Base-by-base conservation (phyloP, 2,329 filamentous ascomycete species). In the Penicillium sclerotiorum region DNA sequence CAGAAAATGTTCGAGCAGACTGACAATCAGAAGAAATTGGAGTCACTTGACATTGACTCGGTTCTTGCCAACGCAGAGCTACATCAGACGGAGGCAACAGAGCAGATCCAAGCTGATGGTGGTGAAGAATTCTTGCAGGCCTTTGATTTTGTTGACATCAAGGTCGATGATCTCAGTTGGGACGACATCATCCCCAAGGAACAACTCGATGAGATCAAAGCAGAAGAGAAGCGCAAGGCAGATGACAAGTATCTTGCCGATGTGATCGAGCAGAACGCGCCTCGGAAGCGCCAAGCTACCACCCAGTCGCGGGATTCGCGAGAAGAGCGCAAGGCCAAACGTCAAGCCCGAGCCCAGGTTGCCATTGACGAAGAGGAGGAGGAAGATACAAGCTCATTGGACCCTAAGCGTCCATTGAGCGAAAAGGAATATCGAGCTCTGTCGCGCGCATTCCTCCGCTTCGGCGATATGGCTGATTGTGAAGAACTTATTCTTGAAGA, bases 1-100 rank as follows among this genome's bases (percentile, higher is more conserved):
- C 94, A 96, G 68, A 96, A 94, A 73, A 95, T 99, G 87, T 99
- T 99, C 61, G 93, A 97, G 72, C 93, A 96, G 70, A 94, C 89
- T 9, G 90, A 90, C 51, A 99, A 99, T 67, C 94, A 99, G 72
- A 88, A 93, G 74, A 94, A 95, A 68, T 80, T 99, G 5, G 94
- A 99, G 73, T 91, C 96, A 72, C 85, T 99, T 20, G 94, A 99
- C 68, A 97, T 99, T 60, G 95, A 99, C 67, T 90, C 92, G 8
- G 94, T 99, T 32, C 83, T 99, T 13, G 94, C 94, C 63, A 96
- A 96, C 69, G 94, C 95, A 22, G 94, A 99, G 74, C 86, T 97
- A 62, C 95, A 96, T 63, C 93, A 95, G 76, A 97, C 94, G 0
- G 92, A 96, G 71, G 89, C 96, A 47, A 89, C 93, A 18, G 90